Evolutionary conservation across 495 filamentous ascomycete species (phyloP).

Genomic region (Neurospora sp.): DNA sequence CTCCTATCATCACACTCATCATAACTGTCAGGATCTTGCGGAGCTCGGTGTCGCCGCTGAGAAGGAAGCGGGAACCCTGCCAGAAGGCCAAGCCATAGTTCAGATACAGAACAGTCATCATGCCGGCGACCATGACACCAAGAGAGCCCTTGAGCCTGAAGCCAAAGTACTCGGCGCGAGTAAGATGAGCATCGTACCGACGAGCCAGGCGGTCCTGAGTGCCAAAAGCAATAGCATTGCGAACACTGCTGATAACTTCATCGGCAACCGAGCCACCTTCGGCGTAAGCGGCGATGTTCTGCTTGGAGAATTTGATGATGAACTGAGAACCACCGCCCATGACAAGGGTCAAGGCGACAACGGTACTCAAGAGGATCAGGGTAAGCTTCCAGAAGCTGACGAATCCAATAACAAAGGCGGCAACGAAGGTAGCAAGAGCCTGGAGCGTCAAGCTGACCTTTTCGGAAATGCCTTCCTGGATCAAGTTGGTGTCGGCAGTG

Average conservation of each 20-base stretch:
- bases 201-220: slow-evolving; percentile 81
- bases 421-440: slow-evolving; percentile 67
- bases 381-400: slow-evolving; percentile 79
- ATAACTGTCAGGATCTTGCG: slow-evolving; percentile 64
- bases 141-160: slow-evolving; percentile 60
- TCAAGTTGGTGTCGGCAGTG: slow-evolving; percentile 79
- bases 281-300: slow-evolving; percentile 68
- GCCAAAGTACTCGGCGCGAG: slow-evolving; percentile 64
- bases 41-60: slow-evolving; percentile 49
- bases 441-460: slow-evolving; percentile 70
- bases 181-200: slow-evolving; percentile 71
- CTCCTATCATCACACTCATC: slow-evolving; percentile 83
- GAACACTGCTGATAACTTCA: slow-evolving; percentile 88
- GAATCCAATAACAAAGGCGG: slow-evolving; percentile 84
- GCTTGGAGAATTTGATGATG: slow-evolving; percentile 70
- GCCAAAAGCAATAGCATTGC: slow-evolving; percentile 87
- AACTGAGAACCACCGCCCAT: slow-evolving; percentile 66
- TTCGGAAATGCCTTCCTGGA: slow-evolving; percentile 83
- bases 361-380: slow-evolving; percentile 67
- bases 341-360: slow-evolving; percentile 59
- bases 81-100: slow-evolving; percentile 94
- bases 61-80: slow-evolving; percentile 78
- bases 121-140: slow-evolving; percentile 66
- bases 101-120: slow-evolving; percentile 76
- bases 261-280: slow-evolving; percentile 82